These are phyloP conservation scores for Phytophthora uliginosa DNA, from an alignment of 352 stramenopile genomes.

Conservation along the genomic window DNA sequence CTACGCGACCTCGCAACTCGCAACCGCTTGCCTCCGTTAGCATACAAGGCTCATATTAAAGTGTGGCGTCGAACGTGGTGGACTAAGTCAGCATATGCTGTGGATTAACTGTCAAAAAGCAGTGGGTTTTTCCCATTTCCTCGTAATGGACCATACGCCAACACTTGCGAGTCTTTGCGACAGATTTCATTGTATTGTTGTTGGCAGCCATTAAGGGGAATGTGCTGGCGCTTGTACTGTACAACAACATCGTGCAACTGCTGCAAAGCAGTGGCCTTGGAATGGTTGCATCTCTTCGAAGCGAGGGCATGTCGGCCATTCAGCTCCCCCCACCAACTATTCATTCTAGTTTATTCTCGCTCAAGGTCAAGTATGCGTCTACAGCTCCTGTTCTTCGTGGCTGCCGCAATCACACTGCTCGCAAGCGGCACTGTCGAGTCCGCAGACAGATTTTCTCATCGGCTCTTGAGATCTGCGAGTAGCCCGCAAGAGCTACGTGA, in stretches of 20 bases:
- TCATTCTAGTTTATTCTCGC: not conserved
- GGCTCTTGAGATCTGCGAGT: not conserved
- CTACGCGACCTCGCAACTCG: too few species aligned
- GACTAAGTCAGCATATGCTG: too few species aligned
- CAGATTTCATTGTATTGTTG: slow-evolving; percentile 1
- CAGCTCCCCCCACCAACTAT: not conserved
- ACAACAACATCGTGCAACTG: not conserved
- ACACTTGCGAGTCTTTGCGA: not conserved
- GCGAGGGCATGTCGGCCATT: not conserved
- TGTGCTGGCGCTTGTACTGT: not conserved
- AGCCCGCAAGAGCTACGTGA: not conserved
- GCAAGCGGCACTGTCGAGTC: not conserved
- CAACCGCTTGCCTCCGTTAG: too few species aligned
- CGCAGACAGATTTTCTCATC: not conserved
- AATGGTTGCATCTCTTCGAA: not conserved
- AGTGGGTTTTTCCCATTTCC: too few species aligned
- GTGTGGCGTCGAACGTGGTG: too few species aligned
- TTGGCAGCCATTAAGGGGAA: not conserved
- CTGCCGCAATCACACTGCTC: not conserved
- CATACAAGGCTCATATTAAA: too few species aligned
- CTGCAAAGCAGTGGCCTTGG: not conserved
- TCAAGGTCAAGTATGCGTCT: slow-evolving; percentile 1
- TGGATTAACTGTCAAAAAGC: too few species aligned
- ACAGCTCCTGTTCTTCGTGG: not conserved
- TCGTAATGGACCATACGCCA: too few species aligned